Percentiles rank a stretch among this genome's conserved stretches.
These are phyloP conservation scores for Solanum habrochaites DNA, from an alignment of 257 asterid species.

Conservation along the genomic window DNA sequence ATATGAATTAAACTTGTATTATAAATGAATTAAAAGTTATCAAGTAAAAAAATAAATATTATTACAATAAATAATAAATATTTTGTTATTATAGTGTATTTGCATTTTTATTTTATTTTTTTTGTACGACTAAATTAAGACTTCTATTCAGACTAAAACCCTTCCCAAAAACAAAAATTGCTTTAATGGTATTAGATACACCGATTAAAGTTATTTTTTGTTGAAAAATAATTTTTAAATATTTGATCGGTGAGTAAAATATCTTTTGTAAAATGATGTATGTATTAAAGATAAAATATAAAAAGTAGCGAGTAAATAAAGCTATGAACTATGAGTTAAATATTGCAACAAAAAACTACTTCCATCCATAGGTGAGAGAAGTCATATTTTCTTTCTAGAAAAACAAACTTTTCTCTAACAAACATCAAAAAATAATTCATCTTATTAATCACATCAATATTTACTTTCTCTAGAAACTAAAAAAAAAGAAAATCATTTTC, in stretches of 20 bases:
- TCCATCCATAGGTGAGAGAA: not conserved
- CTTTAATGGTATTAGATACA: too few species aligned
- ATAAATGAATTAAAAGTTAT: too few species aligned
- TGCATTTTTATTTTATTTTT: not conserved
- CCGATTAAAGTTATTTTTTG: too few species aligned
- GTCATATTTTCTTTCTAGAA: too few species aligned
- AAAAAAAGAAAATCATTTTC: not conserved
- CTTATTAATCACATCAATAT: not conserved
- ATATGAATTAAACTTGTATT: too few species aligned
- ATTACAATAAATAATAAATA: too few species aligned
- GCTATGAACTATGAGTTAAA: not conserved
- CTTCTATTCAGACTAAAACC: not conserved
- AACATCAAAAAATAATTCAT: not conserved
- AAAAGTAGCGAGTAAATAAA: not conserved
- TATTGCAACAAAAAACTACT: not conserved
- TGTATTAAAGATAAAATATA: too few species aligned
- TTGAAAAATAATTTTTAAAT: not conserved
- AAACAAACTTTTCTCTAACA: not conserved
- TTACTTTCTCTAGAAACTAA: not conserved
- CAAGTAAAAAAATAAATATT: too few species aligned
- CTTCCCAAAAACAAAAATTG: too few species aligned
- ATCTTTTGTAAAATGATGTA: not conserved
- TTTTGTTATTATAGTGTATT: not conserved
- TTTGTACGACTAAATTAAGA: not conserved
- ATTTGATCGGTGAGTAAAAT: not conserved